Base-by-base conservation (phyloP, 306 rosid genomes). In the Ormosia semicastrata region DNA sequence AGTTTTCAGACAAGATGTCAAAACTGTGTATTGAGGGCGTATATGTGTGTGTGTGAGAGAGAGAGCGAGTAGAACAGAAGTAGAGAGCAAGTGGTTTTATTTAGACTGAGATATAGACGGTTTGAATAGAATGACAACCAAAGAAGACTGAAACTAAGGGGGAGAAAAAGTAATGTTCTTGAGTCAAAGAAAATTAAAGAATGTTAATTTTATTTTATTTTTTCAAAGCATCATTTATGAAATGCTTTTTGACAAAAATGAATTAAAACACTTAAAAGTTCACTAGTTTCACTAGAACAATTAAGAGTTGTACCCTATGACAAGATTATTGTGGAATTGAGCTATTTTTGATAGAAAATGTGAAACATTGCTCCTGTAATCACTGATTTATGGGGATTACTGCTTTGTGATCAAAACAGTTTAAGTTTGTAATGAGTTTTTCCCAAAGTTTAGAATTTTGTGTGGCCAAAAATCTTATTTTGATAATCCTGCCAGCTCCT, bases 401-500 rank as follows among this genome's bases (percentile, higher is more conserved):
- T 59, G 60, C 18, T 14, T 77, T 65, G 32, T 37, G 60, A 80
- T 62, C 6, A 34, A 36, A 41, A 69, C 74, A 14, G 37, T 66
- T 30, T 58, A 64, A 44, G 52, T 58, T 73, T 72, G 71, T 8
- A 4, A 34, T 8, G 67, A 74, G 65, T 34, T 60, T 60, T 30
- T 6, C 43, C 9, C 5, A 14, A 39, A 65, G 43, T 58, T 34
- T 64, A 64, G 44, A 79, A 68, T 37, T 84, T 71, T 69, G 52
- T 18, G 14, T 17, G 73, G 32, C 54, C 43, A 71, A 81, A 71
- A 77, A 53, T 29, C 36, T 50, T 53, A 13, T 34, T 75, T 85
- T 74, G 85, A 49, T 66, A 73, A 39, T 80, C 84, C 29, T 90
- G 93, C 86, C 92, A 90, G 91, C 94, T 86, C 82, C 75, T 9